These are phyloP conservation scores for Lathyrus tuberosus DNA, from an alignment of 306 rosid genomes.

Conservation along the genomic window DNA sequence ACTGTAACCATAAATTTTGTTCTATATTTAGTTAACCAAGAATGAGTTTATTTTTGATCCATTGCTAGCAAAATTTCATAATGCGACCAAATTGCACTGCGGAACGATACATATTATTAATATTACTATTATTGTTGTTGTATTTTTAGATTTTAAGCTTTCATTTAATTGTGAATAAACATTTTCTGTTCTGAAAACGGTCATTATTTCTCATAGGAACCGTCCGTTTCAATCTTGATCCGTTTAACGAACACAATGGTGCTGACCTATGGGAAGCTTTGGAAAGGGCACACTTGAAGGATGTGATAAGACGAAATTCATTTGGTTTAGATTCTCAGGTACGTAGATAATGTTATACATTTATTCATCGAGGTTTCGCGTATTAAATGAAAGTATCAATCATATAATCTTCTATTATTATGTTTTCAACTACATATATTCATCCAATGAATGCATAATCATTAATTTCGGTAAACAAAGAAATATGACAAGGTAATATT, in stretches of 20 bases:
- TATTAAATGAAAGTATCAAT: no score
- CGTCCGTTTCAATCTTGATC: conserved; percentile 84
- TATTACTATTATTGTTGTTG: no score
- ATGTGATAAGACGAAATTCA: conserved; percentile 64
- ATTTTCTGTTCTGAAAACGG: conserved; percentile 21
- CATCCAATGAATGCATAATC: no score
- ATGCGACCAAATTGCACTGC: no score
- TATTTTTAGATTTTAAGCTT: neutral
- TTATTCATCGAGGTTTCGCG: conserved; percentile 9
- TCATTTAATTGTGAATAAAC: conserved; percentile 4
- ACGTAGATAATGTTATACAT: conserved; percentile 5
- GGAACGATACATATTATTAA: no score
- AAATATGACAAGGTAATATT: conserved; percentile 23
- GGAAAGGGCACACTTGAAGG: conserved; percentile 83
- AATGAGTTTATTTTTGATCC: neutral
- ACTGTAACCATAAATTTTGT: conserved; percentile 6
- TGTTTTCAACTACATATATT: no score
- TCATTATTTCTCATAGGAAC: conserved; percentile 57
- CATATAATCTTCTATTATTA: no score
- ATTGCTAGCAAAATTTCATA: neutral
- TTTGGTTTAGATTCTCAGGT: conserved; percentile 91
- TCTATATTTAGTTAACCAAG: conserved; percentile 18
- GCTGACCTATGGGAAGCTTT: conserved; percentile 89
- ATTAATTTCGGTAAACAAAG: no score
- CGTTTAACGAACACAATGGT: conserved; percentile 77